phyloP scores from a whole-genome alignment of 2,329 filamentous ascomycete species.

The Penicillium corylophilum region DNA sequence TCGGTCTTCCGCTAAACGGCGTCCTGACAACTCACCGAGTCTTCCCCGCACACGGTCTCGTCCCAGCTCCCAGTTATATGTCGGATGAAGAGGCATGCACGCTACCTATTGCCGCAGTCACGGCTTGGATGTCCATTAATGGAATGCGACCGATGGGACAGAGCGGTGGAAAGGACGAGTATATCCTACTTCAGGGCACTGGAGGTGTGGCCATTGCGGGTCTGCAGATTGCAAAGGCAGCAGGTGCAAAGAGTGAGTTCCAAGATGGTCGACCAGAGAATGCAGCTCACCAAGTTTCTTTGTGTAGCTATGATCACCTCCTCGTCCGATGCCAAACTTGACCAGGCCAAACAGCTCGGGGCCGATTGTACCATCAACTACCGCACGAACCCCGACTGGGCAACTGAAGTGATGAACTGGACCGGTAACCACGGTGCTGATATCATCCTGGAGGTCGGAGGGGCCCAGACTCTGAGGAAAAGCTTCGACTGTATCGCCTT shows the following conservation, averaged over 20 bases:
- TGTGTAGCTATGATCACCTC: conserved; percentile 50
- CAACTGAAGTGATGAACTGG: conserved; percentile 43
- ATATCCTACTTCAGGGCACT: conserved; percentile 57
- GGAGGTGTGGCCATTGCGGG: conserved; percentile 49
- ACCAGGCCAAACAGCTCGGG: conserved; percentile 52
- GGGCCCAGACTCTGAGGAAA: conserved; percentile 51
- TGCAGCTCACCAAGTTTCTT: background rate
- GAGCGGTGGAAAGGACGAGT: conserved; percentile 47
- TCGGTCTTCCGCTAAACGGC: conserved; percentile 60
- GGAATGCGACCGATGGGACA: conserved; percentile 41
- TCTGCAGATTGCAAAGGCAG: conserved; percentile 50
- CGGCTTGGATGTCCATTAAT: conserved; percentile 52
- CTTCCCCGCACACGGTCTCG: conserved; percentile 40
- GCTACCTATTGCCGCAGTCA: conserved; percentile 50
- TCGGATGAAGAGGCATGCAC: conserved; percentile 42
- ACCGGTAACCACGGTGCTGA: conserved; percentile 51
- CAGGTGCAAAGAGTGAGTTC: conserved; percentile 41
- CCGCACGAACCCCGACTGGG: conserved; percentile 47
- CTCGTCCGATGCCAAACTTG: conserved; percentile 52
- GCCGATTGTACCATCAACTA: conserved; percentile 53
- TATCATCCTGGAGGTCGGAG: conserved; percentile 54
- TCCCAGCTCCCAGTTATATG: conserved; percentile 42
- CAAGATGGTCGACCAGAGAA: background rate
- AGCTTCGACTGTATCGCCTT: conserved; percentile 46
- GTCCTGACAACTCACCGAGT: conserved; percentile 45